phyloP scores from a whole-genome alignment of 208 protist species.

The Trypanosoma theileri region DNA sequence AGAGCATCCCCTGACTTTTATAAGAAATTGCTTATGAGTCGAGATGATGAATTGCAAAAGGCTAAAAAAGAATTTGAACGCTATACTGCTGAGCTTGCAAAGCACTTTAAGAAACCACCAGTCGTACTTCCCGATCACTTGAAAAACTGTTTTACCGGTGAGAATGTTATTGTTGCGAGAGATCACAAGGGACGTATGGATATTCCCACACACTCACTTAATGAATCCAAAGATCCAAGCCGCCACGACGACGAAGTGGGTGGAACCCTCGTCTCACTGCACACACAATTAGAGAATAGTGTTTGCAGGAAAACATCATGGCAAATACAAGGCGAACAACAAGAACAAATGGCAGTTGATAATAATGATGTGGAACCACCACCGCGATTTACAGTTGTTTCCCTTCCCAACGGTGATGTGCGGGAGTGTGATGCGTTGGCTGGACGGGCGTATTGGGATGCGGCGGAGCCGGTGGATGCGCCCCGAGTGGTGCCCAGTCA shows the following conservation, averaged over 20 bases:
- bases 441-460: slow-evolving; percentile 35
- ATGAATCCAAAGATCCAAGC: neutral
- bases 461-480: neutral
- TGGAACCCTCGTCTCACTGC: neutral
- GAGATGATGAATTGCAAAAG: slow-evolving; percentile 4
- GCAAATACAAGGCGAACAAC: too few species aligned
- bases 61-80: neutral
- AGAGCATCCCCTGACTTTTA: neutral
- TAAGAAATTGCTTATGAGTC: neutral
- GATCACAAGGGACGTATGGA: slow-evolving; percentile 18
- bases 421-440: slow-evolving; percentile 36
- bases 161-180: slow-evolving; percentile 15
- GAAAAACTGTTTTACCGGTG: slow-evolving; percentile 13
- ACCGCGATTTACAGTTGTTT: slow-evolving; percentile 40
- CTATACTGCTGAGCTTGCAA: slow-evolving; percentile 4
- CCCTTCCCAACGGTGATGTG: slow-evolving; percentile 49
- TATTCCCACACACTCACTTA: neutral
- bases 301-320: too few species aligned
- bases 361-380: neutral
- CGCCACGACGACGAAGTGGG: neutral
- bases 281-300: too few species aligned
- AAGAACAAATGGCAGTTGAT: too few species aligned
- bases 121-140: slow-evolving; percentile 10
- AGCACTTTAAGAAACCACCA: slow-evolving; percentile 10
- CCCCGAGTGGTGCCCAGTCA: slow-evolving; percentile 30